Percentiles rank a stretch among this genome's conserved stretches.
Evolutionary conservation across 495 filamentous ascomycete species (phyloP).

Genomic region (Daldinia loculata): DNA sequence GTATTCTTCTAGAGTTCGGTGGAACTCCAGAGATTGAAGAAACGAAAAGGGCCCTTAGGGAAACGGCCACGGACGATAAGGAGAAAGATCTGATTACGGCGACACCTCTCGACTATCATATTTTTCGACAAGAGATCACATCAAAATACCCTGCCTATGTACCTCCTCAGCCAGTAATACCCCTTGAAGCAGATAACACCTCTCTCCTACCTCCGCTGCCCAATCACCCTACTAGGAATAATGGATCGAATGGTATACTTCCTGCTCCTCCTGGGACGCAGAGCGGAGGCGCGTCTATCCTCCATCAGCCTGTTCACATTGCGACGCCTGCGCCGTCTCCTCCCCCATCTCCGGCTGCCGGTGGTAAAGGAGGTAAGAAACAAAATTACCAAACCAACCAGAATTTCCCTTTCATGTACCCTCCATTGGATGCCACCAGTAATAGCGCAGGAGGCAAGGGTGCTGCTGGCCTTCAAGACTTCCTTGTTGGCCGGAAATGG

Average conservation of each 20-base stretch:
- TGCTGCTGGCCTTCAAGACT: slow-evolving; percentile 75
- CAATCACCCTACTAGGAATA: slow-evolving; percentile 68
- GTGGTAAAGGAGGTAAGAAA: slow-evolving; percentile 95
- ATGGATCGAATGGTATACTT: slow-evolving; percentile 58
- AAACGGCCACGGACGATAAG: slow-evolving; percentile 58
- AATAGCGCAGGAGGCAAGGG: slow-evolving; percentile 90
- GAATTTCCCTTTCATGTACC: slow-evolving; percentile 97
- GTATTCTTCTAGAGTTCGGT: slow-evolving; percentile 83
- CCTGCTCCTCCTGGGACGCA: slow-evolving; percentile 57
- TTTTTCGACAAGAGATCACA: slow-evolving; percentile 96
- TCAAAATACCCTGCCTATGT: slow-evolving; percentile 98
- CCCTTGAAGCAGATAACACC: slow-evolving; percentile 87
- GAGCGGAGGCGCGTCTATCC: slow-evolving; percentile 76
- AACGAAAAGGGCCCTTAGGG: slow-evolving; percentile 71
- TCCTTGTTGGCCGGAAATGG: slow-evolving; percentile 81
- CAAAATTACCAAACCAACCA: slow-evolving; percentile 99
- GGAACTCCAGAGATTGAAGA: slow-evolving; percentile 73
- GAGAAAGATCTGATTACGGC: slow-evolving; percentile 76
- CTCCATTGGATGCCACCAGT: slow-evolving; percentile 81
- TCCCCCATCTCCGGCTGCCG: slow-evolving; percentile 87
- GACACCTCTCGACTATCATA: slow-evolving; percentile 93
- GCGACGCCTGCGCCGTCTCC: slow-evolving; percentile 98
- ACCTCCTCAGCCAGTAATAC: slow-evolving; percentile 82
- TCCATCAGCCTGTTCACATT: slow-evolving; percentile 96
- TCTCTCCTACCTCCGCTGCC: slow-evolving; percentile 87